These are phyloP conservation scores for Capsella rubella DNA, from an alignment of 441 rosid species.

Conservation along the genomic window DNA sequence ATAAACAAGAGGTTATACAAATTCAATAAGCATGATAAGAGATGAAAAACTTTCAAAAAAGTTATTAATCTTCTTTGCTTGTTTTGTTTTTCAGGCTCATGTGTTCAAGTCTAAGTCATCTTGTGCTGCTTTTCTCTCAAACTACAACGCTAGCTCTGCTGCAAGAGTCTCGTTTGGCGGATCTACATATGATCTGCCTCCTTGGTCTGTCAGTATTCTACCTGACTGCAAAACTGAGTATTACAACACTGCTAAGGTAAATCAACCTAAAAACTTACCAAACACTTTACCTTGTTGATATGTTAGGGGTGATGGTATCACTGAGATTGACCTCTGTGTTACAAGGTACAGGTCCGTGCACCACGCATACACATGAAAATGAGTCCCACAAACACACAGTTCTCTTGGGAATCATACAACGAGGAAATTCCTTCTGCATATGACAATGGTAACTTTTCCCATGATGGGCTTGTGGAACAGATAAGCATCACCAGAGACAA, in stretches of 20 bases:
- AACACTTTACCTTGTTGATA: constrained; percentile 27
- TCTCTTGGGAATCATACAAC: constrained; percentile 65
- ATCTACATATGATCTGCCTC: constrained; percentile 53
- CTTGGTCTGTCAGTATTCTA: constrained; percentile 70
- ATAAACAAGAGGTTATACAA: constrained; percentile 51
- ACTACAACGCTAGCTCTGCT: constrained; percentile 49
- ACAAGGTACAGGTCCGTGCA: constrained; percentile 52
- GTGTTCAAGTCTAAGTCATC: constrained; percentile 47
- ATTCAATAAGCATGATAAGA: constrained; percentile 17
- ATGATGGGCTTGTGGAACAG: constrained; percentile 61
- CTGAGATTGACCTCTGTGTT: constrained; percentile 30
- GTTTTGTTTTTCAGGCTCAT: constrained; percentile 49
- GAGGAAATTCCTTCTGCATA: constrained; percentile 55
- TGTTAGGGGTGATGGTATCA: constrained; percentile 10
- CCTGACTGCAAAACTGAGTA: constrained; percentile 61
- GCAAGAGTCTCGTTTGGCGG: constrained; percentile 51
- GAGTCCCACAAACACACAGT: constrained; percentile 46
- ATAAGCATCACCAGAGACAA: constrained; percentile 55
- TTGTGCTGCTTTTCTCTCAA: constrained; percentile 69
- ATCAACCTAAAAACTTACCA: background rate
- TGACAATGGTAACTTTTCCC: constrained; percentile 45
- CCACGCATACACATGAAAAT: constrained; percentile 51
- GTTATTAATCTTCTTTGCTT: background rate
- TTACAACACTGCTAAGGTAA: constrained; percentile 66
- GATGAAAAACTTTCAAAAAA: background rate